Percentiles rank a stretch among this genome's conserved stretches.
These are phyloP conservation scores for Paramecium caudatum DNA, from an alignment of 73 alveolate species.

Conservation along the genomic window DNA sequence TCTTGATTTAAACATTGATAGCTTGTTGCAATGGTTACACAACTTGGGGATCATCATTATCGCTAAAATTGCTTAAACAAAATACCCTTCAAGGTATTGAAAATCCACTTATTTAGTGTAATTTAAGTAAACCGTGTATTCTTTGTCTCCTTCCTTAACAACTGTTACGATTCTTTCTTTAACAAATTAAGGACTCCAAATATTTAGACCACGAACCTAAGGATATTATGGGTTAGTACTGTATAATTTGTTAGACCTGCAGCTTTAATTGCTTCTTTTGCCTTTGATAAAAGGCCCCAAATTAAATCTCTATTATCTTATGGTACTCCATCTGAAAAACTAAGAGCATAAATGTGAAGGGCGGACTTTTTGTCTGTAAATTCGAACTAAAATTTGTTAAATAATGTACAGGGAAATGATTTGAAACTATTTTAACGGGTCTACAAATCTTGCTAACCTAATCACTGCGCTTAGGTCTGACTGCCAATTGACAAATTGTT, in stretches of 20 bases:
- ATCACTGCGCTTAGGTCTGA: conserved; percentile 4
- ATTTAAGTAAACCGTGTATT: not conserved
- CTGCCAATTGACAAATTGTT: not conserved
- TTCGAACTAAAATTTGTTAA: not conserved
- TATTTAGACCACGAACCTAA: conserved; percentile 27
- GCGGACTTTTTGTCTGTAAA: not conserved
- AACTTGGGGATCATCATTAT: not conserved
- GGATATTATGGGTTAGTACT: not conserved
- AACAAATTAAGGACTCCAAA: conserved; percentile 5
- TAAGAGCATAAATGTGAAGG: not conserved
- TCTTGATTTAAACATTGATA: not conserved
- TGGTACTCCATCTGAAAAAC: conserved; percentile 26
- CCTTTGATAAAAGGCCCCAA: not conserved
- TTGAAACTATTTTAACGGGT: not conserved
- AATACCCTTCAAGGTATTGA: conserved; percentile 35
- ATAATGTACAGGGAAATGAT: conserved; percentile 15
- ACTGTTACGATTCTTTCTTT: not conserved
- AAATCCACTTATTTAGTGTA: not conserved
- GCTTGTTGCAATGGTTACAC: conserved; percentile 51
- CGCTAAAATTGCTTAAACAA: not conserved
- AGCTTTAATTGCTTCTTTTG: not conserved
- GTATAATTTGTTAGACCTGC: conserved; percentile 11
- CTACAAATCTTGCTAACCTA: not conserved
- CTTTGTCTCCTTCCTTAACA: not conserved
- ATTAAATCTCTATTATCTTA: conserved; percentile 11